Evolutionary conservation across 306 rosid species (phyloP), one percentile per base, ranked within the genome.

Genomic region (Prosopis cineraria): DNA sequence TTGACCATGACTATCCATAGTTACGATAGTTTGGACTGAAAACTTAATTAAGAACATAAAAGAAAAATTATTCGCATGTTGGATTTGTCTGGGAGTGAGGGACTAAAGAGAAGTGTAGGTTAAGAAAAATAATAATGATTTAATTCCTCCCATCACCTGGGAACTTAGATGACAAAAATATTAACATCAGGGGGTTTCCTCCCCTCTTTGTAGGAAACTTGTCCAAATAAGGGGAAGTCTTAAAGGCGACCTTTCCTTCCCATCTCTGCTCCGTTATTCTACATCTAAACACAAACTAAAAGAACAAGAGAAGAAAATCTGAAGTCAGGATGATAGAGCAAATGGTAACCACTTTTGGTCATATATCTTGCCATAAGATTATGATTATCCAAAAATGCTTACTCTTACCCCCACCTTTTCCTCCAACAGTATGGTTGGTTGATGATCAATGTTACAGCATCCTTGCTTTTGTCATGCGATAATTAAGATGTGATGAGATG

Each of bases 281-380:
- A 31, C 48, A 11, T 66, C 71, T 37, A 20, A 39, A 31, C 24
- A 16, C 3, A 62, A 3, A 33, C 68, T 33, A 63, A 31, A 31
- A 69, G 48, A 29, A 30, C 30, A 59, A 27, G 17, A 22, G 29
- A 29, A 48, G 24, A 39, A 29, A 39, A 6, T 24, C 10, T 40
- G 74, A 47, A 56, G 10, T 73, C 70, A 6, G 64, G 65, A 56
- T 56, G 74, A 73, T 52, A 60, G 77, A 12, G 63, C 73, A 24
- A 74, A 45, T 45, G 37, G 33, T 41, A 55, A 24, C 2, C 6
- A 22, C 3, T 56, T 48, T 36, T 36, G 1, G 63, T 29, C 74
- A 64, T 64, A 29, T n/a, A 31, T 24, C 37, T 81, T 16, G 11
- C 40, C 66, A 25, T 25, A 22, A 34, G 36, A 19, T 40, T 65